phyloP scores from a whole-genome alignment of 2,329 filamentous ascomycete species.

The Coccinonectria pachysandricola region DNA sequence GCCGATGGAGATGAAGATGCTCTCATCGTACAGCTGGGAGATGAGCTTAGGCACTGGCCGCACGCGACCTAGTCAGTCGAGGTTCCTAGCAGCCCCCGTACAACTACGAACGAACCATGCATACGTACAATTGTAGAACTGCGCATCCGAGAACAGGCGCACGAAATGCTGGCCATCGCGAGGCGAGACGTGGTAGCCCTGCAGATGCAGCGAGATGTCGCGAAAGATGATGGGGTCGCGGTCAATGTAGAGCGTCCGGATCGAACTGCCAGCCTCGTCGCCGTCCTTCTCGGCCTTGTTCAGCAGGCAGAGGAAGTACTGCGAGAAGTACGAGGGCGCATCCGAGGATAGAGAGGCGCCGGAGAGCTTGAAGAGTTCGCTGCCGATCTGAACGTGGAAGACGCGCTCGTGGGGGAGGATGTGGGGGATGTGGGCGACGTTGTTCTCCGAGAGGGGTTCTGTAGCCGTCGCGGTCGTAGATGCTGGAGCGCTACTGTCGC shows the following conservation, averaged over 20 bases:
- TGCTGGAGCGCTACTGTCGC: constrained; percentile 14
- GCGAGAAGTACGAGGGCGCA: constrained; percentile 91
- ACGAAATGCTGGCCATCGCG: constrained; percentile 81
- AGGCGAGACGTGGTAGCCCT: constrained; percentile 81
- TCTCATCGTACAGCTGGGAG: constrained; percentile 81
- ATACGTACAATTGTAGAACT: constrained; percentile 77
- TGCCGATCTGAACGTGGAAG: constrained; percentile 65
- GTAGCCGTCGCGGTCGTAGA: too few species aligned
- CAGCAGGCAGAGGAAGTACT: constrained; percentile 82
- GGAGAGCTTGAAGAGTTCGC: constrained; percentile 61
- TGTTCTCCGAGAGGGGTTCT: constrained; percentile 20
- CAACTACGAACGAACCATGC: too few species aligned
- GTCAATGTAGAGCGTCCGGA: constrained; percentile 89
- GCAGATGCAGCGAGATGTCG: constrained; percentile 82
- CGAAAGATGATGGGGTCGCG: constrained; percentile 81
- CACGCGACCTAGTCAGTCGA: too few species aligned
- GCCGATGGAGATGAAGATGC: constrained; percentile 87
- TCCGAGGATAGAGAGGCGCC: constrained; percentile 65
- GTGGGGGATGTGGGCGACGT: constrained; percentile 38
- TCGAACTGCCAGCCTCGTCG: constrained; percentile 35
- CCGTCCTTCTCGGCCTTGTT: constrained; percentile 50
- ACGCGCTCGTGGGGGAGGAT: constrained; percentile 61
- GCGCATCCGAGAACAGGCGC: constrained; percentile 84
- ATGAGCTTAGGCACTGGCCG: constrained; percentile 75
- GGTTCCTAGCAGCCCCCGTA: too few species aligned